Evolutionary conservation across 352 stramenopile species (phyloP), one percentile per base, ranked within the genome.

Genomic region (Phytophthora parvispora): DNA sequence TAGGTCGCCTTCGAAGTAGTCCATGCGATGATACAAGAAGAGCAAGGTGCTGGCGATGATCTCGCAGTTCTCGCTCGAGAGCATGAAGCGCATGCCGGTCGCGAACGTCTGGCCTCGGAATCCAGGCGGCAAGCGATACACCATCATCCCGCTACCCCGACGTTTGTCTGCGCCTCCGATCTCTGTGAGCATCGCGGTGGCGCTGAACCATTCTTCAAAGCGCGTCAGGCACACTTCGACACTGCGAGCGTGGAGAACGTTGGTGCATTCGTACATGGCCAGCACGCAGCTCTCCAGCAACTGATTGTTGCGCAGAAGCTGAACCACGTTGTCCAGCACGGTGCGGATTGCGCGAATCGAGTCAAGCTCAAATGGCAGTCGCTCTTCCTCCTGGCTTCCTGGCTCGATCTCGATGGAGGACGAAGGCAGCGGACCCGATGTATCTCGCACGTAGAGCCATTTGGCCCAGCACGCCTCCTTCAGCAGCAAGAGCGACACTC

Each of bases 11-110:
- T 91, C 85, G 42, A 95, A 87, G 42, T 90, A 81, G 48, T 90
- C 84, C 63, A 95, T 86, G 13, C 78, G 75, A 52, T 90, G 81
- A 70, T 95, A 95, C 42, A 95, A 47, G 58, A 95, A 95, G 5
- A 82, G 62, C 13, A 95, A 58, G 22, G 81, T 80, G 31, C 83
- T 81, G 40, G 79, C 84, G 3, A 95, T 60, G 31, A 93, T 89
- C 60, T 92, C 85, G 40, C 87, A 91, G 60, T 83, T 91, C 49
- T 93, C 87, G 45, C 80, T 91, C 15, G 80, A 82, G 1, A 95
- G 72, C 80, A 95, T 84, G 32, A 93, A 78, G 18, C 85, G 82
- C 28, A 95, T 80, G 3, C 77, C 87, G 1, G 76, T 83, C 10
- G 77, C 80, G 25, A 93, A 86, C 9, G 78, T 77, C 38, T 88